These are phyloP conservation scores for Euphorbia schlechtendalii DNA, from an alignment of 441 rosid genomes.

Conservation along the genomic window DNA sequence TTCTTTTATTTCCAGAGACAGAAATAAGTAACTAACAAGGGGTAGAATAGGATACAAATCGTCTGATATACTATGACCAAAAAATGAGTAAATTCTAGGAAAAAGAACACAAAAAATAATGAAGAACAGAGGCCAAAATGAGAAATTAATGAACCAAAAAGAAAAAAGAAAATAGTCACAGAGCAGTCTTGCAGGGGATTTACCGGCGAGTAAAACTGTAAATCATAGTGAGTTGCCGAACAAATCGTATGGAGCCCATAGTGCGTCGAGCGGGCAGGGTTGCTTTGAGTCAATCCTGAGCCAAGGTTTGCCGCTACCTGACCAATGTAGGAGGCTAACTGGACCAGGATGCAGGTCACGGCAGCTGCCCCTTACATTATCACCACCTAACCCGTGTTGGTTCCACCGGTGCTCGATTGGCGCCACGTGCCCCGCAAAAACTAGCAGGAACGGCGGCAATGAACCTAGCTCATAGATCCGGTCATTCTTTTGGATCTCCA, in stretches of 20 bases:
- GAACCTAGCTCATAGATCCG: constrained; percentile 86
- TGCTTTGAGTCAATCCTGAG: constrained; percentile 59
- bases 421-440: constrained; percentile 72
- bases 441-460: constrained; percentile 71
- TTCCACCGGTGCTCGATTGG: constrained; percentile 91
- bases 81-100: constrained; percentile 1
- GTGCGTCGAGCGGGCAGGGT: constrained; percentile 63
- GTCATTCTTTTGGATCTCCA: constrained; percentile 72
- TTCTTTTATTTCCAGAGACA: constrained; percentile 22
- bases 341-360: constrained; percentile 86
- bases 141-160: neutral
- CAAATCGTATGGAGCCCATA: constrained; percentile 79
- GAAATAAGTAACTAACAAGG: constrained; percentile 16
- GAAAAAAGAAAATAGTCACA: neutral
- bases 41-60: constrained; percentile 29
- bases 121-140: neutral
- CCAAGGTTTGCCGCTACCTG: constrained; percentile 94
- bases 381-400: constrained; percentile 86
- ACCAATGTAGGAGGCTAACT: constrained; percentile 82
- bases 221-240: constrained; percentile 41
- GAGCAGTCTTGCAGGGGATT: constrained; percentile 25
- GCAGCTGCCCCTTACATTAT: constrained; percentile 79
- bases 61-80: constrained; percentile 18
- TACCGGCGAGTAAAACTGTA: constrained; percentile 26
- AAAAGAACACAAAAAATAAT: constrained; percentile 3